phyloP scores from a whole-genome alignment of 371 early-diverging fungal genomes.

The Apophysomyces sp. region DNA sequence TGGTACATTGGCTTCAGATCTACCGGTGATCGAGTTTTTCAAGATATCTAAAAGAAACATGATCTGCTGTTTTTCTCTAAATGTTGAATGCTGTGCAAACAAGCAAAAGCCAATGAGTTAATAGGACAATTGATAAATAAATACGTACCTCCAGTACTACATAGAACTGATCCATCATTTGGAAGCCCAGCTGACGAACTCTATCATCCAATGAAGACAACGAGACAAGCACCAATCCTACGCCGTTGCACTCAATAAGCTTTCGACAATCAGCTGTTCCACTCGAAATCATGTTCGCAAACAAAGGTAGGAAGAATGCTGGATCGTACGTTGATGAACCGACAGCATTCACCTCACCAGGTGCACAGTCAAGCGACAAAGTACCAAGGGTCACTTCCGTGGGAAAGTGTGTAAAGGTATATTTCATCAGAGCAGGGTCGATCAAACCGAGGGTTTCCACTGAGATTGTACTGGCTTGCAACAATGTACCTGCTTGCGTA shows the following conservation, averaged over 20 bases:
- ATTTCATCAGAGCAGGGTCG: slow-evolving; percentile 65
- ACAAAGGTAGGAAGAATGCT: slow-evolving; percentile 70
- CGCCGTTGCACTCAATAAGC: slow-evolving; percentile 68
- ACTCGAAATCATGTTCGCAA: slow-evolving; percentile 57
- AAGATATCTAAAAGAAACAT: slow-evolving; percentile 64
- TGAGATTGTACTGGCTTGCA: slow-evolving; percentile 34
- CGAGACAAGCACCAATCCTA: slow-evolving; percentile 67
- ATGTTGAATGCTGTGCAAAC: slow-evolving; percentile 27
- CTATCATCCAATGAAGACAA: slow-evolving; percentile 55
- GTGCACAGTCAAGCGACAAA: slow-evolving; percentile 18
- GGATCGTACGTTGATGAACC: slow-evolving; percentile 56
- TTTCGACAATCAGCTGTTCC: slow-evolving; percentile 60
- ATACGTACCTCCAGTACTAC: slow-evolving; percentile 50
- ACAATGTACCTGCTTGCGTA: slow-evolving; percentile 38
- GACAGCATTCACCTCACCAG: neutral
- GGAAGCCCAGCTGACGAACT: slow-evolving; percentile 63
- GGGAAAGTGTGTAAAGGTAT: slow-evolving; percentile 61
- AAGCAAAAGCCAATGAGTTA: neutral
- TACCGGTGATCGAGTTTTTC: slow-evolving; percentile 63
- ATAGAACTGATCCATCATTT: slow-evolving; percentile 68
- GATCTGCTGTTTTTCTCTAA: slow-evolving; percentile 69
- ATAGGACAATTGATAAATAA: neutral
- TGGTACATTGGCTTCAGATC: slow-evolving; percentile 37
- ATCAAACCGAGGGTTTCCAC: slow-evolving; percentile 63
- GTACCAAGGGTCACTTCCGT: slow-evolving; percentile 17